Evolutionary conservation across 805 yeast species (phyloP).

Genomic region (Cyberlindnera meyerae): DNA sequence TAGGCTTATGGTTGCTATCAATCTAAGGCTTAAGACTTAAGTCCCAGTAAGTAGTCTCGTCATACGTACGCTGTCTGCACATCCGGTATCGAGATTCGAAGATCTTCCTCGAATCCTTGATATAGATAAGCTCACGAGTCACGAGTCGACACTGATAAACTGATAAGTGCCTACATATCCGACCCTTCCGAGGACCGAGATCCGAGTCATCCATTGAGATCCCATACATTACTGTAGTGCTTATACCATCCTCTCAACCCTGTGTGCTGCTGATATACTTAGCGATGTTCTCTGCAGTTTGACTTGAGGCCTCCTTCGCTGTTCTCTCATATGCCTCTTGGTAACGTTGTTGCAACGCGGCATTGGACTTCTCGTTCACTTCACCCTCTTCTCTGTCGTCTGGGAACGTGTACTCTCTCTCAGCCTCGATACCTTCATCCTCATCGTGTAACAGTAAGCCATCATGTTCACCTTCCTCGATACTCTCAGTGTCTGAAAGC

Average conservation of each 20-base stretch:
- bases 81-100: too few relatives aligned
- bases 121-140: too few relatives aligned
- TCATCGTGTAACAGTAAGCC: constrained; percentile 38
- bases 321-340: constrained; percentile 65
- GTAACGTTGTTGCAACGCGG: constrained; percentile 59
- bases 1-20: too few relatives aligned
- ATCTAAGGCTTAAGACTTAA: too few relatives aligned
- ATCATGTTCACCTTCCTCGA: constrained; percentile 39
- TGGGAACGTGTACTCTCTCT: constrained; percentile 68
- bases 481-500: constrained; percentile 47
- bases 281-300: constrained; percentile 71
- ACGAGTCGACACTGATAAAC: too few relatives aligned
- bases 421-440: constrained; percentile 39
- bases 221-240: too few relatives aligned
- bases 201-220: too few relatives aligned
- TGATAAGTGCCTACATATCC: too few relatives aligned
- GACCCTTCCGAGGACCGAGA: too few relatives aligned
- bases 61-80: too few relatives aligned
- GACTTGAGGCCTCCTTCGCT: constrained; percentile 55
- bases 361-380: constrained; percentile 36
- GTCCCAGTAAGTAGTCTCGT: too few relatives aligned
- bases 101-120: too few relatives aligned
- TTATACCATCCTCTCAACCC: constrained; percentile 1
- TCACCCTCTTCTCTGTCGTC: constrained; percentile 60
- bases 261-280: constrained; percentile 44